phyloP scores from a whole-genome alignment of 345 rosid genomes.

The Acer saccharum region DNA sequence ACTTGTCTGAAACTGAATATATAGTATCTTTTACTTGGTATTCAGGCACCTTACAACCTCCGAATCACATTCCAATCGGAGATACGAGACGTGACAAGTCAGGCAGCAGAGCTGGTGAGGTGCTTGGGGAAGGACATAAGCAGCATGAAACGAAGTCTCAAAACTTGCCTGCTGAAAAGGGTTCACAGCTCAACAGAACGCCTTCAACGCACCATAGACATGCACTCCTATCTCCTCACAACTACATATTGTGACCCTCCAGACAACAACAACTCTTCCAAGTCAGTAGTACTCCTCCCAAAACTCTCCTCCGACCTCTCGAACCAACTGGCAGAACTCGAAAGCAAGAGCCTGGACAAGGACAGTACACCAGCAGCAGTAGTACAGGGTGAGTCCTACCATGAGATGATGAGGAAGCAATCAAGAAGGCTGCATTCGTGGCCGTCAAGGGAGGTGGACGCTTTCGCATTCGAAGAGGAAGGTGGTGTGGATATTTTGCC shows the following conservation, averaged over 20 bases:
- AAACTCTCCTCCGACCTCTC: constrained; percentile 22
- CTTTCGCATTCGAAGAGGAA: constrained; percentile 56
- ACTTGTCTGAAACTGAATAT: too few species aligned
- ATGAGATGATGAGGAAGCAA: constrained; percentile 62
- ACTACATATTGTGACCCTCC: constrained; percentile 25
- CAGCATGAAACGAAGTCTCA: constrained; percentile 46
- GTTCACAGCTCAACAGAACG: constrained; percentile 51
- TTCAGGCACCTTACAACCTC: constrained; percentile 58
- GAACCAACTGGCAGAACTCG: constrained; percentile 13
- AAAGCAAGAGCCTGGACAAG: constrained; percentile 15
- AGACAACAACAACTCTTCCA: constrained; percentile 26
- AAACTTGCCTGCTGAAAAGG: constrained; percentile 37
- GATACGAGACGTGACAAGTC: constrained; percentile 49
- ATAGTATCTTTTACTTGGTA: background rate
- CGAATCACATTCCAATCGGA: constrained; percentile 49
- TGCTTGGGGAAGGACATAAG: constrained; percentile 53
- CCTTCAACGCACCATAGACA: constrained; percentile 51
- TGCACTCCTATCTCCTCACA: constrained; percentile 54
- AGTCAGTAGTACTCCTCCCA: constrained; percentile 24
- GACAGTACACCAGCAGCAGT: constrained; percentile 2
- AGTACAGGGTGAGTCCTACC: constrained; percentile 39
- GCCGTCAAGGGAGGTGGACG: constrained; percentile 62
- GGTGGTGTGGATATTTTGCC: constrained; percentile 42
- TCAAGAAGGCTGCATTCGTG: constrained; percentile 56
- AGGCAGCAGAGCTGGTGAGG: constrained; percentile 58